A percentile compares a stretch with the other conserved stretches of the same genome.
Evolutionary conservation across 2,329 filamentous ascomycete genomes (phyloP).

Genomic region (Metarhizium humberi): DNA sequence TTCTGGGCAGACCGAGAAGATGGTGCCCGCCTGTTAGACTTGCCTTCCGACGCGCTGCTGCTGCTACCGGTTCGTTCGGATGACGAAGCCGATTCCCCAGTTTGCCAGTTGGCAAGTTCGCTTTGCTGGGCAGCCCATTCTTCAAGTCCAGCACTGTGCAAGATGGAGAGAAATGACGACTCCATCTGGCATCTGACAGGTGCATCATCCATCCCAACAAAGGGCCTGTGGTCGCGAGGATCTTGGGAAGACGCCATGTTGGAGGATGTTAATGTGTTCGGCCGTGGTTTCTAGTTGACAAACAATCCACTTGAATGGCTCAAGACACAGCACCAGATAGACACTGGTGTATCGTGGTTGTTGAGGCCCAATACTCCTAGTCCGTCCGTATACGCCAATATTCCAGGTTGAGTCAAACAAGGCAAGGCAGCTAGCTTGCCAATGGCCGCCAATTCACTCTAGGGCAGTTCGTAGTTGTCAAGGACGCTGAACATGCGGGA

Average conservation of each 20-base stretch:
- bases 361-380: neutral
- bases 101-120: neutral
- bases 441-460: neutral
- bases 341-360: neutral
- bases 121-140: conserved; percentile 7
- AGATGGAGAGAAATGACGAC: conserved; percentile 7
- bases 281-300: neutral
- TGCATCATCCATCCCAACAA: conserved; percentile 5
- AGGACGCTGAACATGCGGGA: neutral
- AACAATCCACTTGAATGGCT: too few species aligned
- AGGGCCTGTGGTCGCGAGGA: neutral
- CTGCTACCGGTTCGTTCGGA: neutral
- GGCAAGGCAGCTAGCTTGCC: neutral
- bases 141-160: conserved; percentile 6
- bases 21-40: neutral
- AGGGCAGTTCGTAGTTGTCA: neutral
- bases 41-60: neutral
- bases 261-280: neutral
- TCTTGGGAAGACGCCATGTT: neutral
- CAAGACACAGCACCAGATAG: too few species aligned
- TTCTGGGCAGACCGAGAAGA: neutral
- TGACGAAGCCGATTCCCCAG: neutral
- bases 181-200: conserved; percentile 9
- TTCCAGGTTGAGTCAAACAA: neutral
- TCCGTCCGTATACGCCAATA: neutral